phyloP scores from a whole-genome alignment of 352 stramenopile species.

The Globisporangium megalacanthum region DNA sequence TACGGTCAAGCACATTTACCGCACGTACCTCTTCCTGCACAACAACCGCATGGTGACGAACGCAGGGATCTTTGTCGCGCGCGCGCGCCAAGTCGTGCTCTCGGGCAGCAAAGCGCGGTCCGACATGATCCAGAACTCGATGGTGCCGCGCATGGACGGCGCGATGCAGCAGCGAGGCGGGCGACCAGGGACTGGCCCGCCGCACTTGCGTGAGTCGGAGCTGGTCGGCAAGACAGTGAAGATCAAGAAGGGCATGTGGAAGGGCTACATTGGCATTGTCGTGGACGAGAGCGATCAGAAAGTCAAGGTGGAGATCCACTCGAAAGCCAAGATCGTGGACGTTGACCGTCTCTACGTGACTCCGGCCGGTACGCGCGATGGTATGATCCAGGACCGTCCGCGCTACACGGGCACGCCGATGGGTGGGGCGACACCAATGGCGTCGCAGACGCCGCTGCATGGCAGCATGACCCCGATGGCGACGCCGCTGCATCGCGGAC shows the following conservation, averaged over 20 bases:
- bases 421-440: slow-evolving; percentile 70
- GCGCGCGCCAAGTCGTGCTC: slow-evolving; percentile 73
- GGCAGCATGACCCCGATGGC: slow-evolving; percentile 86
- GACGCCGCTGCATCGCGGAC: slow-evolving; percentile 76
- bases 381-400: slow-evolving; percentile 66
- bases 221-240: slow-evolving; percentile 87
- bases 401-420: slow-evolving; percentile 73
- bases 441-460: slow-evolving; percentile 80
- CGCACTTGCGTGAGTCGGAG: slow-evolving; percentile 56
- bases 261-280: slow-evolving; percentile 91
- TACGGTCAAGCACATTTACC: slow-evolving; percentile 91
- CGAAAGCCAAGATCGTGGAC: slow-evolving; percentile 85
- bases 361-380: slow-evolving; percentile 72
- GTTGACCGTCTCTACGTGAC: slow-evolving; percentile 77
- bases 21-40: slow-evolving; percentile 87
- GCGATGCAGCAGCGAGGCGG: slow-evolving; percentile 22
- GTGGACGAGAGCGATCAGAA: slow-evolving; percentile 87
- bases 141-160: slow-evolving; percentile 54
- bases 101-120: slow-evolving; percentile 84
- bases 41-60: slow-evolving; percentile 89
- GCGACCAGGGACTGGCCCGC: slow-evolving; percentile 23
- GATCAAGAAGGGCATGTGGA: slow-evolving; percentile 89
- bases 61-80: slow-evolving; percentile 86
- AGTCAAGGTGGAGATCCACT: slow-evolving; percentile 91
- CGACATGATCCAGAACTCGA: slow-evolving; percentile 85